These are phyloP conservation scores for Nyctanthes arbortristis DNA, from an alignment of 257 asterid species.

Conservation along the genomic window DNA sequence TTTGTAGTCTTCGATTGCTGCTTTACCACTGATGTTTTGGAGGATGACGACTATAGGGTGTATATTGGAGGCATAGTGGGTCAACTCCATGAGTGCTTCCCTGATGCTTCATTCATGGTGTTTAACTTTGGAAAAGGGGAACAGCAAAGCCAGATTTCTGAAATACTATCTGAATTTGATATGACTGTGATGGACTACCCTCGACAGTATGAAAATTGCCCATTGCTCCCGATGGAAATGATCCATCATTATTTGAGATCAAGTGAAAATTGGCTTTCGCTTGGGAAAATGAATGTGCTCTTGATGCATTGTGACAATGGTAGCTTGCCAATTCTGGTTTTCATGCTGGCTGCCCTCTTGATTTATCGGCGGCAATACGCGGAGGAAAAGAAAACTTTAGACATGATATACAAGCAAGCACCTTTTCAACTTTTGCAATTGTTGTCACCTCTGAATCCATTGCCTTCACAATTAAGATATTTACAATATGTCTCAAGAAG, in stretches of 20 bases:
- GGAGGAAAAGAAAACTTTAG: constrained; percentile 59
- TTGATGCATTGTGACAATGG: constrained; percentile 65
- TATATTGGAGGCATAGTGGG: constrained; percentile 43
- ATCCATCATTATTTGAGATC: constrained; percentile 63
- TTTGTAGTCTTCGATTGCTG: too few relatives aligned
- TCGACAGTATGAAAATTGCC: constrained; percentile 43
- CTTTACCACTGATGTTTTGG: constrained; percentile 41
- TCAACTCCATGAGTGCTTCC: constrained; percentile 51
- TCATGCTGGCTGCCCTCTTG: constrained; percentile 58
- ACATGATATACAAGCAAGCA: constrained; percentile 67
- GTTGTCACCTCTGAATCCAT: constrained; percentile 51
- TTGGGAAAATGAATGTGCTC: constrained; percentile 55
- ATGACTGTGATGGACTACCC: constrained; percentile 58
- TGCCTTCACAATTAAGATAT: constrained; percentile 78
- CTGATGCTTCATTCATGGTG: constrained; percentile 61
- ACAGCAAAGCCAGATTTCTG: constrained; percentile 30
- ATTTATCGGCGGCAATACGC: constrained; percentile 45
- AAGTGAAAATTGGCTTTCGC: constrained; percentile 63
- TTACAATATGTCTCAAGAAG: constrained; percentile 66
- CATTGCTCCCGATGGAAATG: constrained; percentile 58
- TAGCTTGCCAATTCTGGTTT: constrained; percentile 58
- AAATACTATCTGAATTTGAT: constrained; percentile 33
- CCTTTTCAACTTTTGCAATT: constrained; percentile 48
- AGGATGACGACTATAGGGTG: constrained; percentile 38
- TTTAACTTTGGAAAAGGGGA: constrained; percentile 60